These are phyloP conservation scores for Sordariomycetes sp. DNA, from an alignment of 2,329 filamentous ascomycete genomes.

Conservation along the genomic window DNA sequence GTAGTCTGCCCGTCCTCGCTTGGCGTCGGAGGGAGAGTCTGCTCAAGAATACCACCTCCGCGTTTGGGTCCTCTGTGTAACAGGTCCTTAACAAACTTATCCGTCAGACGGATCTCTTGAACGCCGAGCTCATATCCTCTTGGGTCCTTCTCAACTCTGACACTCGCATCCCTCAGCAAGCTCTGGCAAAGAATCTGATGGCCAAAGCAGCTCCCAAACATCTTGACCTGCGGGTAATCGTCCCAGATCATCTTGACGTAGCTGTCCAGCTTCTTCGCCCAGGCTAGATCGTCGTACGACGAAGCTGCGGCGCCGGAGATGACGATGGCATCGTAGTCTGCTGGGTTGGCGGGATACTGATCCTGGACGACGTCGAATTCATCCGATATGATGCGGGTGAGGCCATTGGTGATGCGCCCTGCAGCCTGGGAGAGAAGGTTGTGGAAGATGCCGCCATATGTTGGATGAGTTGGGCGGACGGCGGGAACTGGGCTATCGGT, in stretches of 20 bases:
- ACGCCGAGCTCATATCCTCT: slow-evolving; percentile 21
- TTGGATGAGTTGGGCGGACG: slow-evolving; percentile 6
- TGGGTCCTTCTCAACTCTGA: slow-evolving; percentile 14
- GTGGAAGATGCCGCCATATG: slow-evolving; percentile 12
- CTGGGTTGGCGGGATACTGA: slow-evolving; percentile 20
- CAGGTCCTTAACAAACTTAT: slow-evolving; percentile 10
- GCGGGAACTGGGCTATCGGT: slow-evolving; percentile 10
- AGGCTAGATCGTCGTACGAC: slow-evolving; percentile 17
- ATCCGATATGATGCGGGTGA: slow-evolving; percentile 13
- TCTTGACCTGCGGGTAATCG: slow-evolving; percentile 16
- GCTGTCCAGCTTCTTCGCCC: slow-evolving; percentile 10
- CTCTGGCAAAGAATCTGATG: slow-evolving; percentile 30
- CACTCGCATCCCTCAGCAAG: slow-evolving; percentile 19
- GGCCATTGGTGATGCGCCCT: slow-evolving; percentile 5
- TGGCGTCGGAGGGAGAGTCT: slow-evolving; percentile 7
- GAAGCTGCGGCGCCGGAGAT: slow-evolving; percentile 26
- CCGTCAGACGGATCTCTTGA: slow-evolving; percentile 13
- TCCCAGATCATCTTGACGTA: slow-evolving; percentile 18
- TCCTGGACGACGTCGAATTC: slow-evolving; percentile 23
- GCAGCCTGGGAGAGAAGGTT: slow-evolving; percentile 8
- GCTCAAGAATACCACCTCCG: not conserved
- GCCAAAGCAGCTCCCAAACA: slow-evolving; percentile 34
- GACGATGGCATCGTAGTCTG: slow-evolving; percentile 23
- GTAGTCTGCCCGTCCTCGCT: not conserved
- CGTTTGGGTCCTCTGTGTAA: too few relatives aligned